A percentile compares a stretch with the other conserved stretches of the same genome.
These are phyloP conservation scores for Komagataella phaffii DNA, from an alignment of 805 yeast species.

Conservation along the genomic window DNA sequence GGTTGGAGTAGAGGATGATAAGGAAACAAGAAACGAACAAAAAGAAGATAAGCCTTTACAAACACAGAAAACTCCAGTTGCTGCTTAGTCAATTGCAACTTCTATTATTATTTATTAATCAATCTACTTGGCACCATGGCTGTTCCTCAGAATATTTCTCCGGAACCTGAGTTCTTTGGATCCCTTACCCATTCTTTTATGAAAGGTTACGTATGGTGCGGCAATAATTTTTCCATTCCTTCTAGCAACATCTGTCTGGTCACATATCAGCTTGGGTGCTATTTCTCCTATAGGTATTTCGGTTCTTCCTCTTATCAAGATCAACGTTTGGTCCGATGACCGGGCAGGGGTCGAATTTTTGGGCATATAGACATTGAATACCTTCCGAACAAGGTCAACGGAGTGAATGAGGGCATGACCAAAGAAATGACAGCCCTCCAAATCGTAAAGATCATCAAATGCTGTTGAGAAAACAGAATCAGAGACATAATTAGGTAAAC, in stretches of 20 bases:
- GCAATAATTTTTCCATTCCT: constrained; percentile 4
- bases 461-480: constrained; percentile 4
- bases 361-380: constrained; percentile 49
- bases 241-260: constrained; percentile 2
- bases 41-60: constrained; percentile 7
- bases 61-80: constrained; percentile 1
- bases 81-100: neutral
- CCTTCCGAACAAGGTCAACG: constrained; percentile 23
- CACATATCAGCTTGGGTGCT: constrained; percentile 11
- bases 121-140: constrained; percentile 1
- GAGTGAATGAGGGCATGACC: constrained; percentile 62
- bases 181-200: constrained; percentile 21
- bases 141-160: constrained; percentile 28
- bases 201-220: constrained; percentile 27
- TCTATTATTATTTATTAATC: neutral
- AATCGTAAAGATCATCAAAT: neutral
- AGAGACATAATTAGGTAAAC: constrained; percentile 14
- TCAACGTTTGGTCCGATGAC: constrained; percentile 12
- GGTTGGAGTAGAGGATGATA: constrained; percentile 6
- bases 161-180: constrained; percentile 36
- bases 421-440: constrained; percentile 17
- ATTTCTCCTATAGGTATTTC: constrained; percentile 43
- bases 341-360: constrained; percentile 6
- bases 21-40: constrained; percentile 10
- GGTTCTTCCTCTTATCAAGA: constrained; percentile 49